Conservation (phyloP, 495 filamentous ascomycete genomes). For the Podospora comata region DNA sequence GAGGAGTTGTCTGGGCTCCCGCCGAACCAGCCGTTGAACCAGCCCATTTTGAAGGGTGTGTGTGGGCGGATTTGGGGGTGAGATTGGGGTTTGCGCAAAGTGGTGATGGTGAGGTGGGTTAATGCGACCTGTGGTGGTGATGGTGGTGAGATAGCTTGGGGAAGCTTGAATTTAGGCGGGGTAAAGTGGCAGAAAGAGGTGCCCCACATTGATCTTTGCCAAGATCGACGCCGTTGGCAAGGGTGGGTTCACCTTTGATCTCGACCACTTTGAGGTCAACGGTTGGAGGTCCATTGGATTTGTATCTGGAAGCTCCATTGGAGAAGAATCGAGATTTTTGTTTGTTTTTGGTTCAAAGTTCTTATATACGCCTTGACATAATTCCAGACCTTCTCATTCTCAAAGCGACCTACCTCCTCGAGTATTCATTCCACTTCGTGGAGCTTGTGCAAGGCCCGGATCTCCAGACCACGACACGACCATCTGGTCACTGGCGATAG, state of each 20-base stretch:
- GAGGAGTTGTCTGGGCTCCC: slow-evolving; percentile 23
- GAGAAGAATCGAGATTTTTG: too few relatives aligned
- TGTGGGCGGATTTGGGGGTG: neutral
- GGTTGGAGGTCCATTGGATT: too few relatives aligned
- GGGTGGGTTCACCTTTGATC: neutral
- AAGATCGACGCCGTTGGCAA: neutral
- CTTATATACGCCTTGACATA: too few relatives aligned
- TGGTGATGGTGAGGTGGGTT: neutral
- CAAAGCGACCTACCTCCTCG: too few relatives aligned
- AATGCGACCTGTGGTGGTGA: neutral
- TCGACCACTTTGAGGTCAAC: neutral
- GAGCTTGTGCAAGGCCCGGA: too few relatives aligned
- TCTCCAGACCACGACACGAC: too few relatives aligned
- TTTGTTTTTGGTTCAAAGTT: too few relatives aligned
- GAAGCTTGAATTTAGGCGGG: slow-evolving; percentile 28
- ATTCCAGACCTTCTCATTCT: too few relatives aligned
- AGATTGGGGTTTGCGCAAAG: neutral
- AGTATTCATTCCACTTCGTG: too few relatives aligned
- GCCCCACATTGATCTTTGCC: neutral
- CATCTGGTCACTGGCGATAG: too few relatives aligned
- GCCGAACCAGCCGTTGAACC: slow-evolving; percentile 56
- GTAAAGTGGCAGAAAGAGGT: slow-evolving; percentile 22
- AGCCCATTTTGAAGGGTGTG: slow-evolving; percentile 55
- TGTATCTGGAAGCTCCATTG: too few relatives aligned
- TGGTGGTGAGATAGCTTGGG: slow-evolving; percentile 10